phyloP scores from a whole-genome alignment of 2,329 filamentous ascomycete genomes.

The Pseudomassariella vexata region DNA sequence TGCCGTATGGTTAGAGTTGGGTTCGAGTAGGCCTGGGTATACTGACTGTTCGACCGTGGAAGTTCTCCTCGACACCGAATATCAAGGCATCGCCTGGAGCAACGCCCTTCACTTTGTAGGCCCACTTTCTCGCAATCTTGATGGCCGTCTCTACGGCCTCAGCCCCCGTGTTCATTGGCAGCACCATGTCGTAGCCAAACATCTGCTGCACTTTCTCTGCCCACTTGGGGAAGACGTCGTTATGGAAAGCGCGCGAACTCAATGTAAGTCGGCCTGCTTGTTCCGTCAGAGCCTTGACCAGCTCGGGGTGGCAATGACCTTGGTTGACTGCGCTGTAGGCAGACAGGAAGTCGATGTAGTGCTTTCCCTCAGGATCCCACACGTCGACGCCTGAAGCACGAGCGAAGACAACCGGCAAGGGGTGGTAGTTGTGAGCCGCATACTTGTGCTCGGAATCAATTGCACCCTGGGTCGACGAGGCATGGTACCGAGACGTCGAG shows the following conservation, averaged over 20 bases:
- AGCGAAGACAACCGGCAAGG: conserved; percentile 88
- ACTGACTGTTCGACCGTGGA: conserved; percentile 88
- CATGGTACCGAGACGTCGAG: conserved; percentile 53
- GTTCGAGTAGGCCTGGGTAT: neutral
- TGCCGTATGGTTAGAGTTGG: neutral
- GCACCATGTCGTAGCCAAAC: conserved; percentile 95
- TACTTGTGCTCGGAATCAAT: conserved; percentile 76
- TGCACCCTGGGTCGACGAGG: conserved; percentile 70
- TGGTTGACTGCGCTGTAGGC: conserved; percentile 98
- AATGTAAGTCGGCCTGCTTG: conserved; percentile 87
- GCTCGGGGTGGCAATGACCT: conserved; percentile 94
- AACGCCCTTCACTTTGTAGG: conserved; percentile 92
- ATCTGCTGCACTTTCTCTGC: conserved; percentile 84
- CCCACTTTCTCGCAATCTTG: conserved; percentile 96
- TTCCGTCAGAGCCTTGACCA: conserved; percentile 82
- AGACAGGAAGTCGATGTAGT: conserved; percentile 97
- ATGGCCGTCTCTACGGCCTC: conserved; percentile 94
- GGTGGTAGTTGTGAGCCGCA: conserved; percentile 98
- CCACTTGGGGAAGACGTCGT: conserved; percentile 95
- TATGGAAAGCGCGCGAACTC: conserved; percentile 93
- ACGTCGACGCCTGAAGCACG: conserved; percentile 79
- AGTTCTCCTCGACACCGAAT: conserved; percentile 84
- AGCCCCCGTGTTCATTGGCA: conserved; percentile 97
- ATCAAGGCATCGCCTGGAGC: conserved; percentile 77
- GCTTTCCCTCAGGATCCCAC: conserved; percentile 93